Percentiles rank a stretch among this genome's conserved stretches.
Conservation (phyloP, 2,329 filamentous ascomycete genomes). For the Phyllosticta citribraziliensis region DNA sequence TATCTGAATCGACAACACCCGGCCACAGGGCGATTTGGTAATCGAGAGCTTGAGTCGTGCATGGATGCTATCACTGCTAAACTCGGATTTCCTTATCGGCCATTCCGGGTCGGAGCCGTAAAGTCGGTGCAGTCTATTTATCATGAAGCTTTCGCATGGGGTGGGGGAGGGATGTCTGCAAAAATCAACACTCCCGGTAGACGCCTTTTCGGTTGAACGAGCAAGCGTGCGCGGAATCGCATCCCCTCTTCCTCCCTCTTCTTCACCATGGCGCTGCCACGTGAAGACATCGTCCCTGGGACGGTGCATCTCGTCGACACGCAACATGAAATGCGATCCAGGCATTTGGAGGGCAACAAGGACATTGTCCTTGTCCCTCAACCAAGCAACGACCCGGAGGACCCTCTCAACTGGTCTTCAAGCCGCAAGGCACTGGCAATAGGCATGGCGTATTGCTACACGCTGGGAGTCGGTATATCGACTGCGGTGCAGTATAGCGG, state of each 20-base stretch:
- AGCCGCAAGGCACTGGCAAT: conserved; percentile 10
- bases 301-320: conserved; percentile 35
- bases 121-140: neutral
- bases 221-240: neutral
- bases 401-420: conserved; percentile 25
- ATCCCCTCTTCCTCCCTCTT: neutral
- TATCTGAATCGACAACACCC: neutral
- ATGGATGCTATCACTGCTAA: neutral
- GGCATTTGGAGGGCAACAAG: conserved; percentile 21
- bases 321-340: conserved; percentile 25
- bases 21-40: neutral
- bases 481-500: conserved; percentile 35
- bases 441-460: conserved; percentile 25
- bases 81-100: neutral
- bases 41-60: neutral
- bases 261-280: neutral
- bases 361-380: conserved; percentile 40
- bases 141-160: neutral
- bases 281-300: conserved; percentile 21
- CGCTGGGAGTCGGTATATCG: conserved; percentile 39
- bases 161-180: neutral
- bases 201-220: neutral
- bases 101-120: neutral
- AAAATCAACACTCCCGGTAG: neutral
- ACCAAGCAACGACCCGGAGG: conserved; percentile 18